Percentiles rank a stretch among this genome's conserved stretches.
phyloP scores from a whole-genome alignment of 192 early-diverging fungal species.

The Coemansia sp. region DNA sequence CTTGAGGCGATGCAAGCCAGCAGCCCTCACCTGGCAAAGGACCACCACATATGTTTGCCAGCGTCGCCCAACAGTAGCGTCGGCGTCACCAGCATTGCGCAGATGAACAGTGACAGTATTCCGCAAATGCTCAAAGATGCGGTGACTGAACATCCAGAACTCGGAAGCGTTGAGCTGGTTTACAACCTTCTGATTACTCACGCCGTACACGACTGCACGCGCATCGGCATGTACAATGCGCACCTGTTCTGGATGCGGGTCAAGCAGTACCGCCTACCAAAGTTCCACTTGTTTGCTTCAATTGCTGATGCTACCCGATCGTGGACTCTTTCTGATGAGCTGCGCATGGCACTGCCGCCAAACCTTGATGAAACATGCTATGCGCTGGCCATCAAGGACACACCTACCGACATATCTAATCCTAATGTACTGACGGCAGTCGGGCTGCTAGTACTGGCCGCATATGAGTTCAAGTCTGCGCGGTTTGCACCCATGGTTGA shows the following conservation, averaged over 20 bases:
- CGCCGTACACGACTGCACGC: constrained; percentile 53
- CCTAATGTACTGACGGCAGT: constrained; percentile 27
- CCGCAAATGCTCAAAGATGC: constrained; percentile 41
- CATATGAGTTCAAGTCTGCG: constrained; percentile 56
- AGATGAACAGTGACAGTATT: constrained; percentile 50
- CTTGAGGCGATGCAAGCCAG: constrained; percentile 14
- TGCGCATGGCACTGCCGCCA: constrained; percentile 44
- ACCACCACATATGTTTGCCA: constrained; percentile 5
- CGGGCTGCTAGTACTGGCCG: constrained; percentile 38
- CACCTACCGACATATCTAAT: constrained; percentile 17
- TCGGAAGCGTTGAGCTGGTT: constrained; percentile 50
- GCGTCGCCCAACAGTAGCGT: constrained; percentile 12
- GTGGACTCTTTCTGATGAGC: constrained; percentile 51
- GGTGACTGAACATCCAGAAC: constrained; percentile 44
- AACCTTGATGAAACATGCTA: constrained; percentile 54
- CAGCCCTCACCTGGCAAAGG: constrained; percentile 18
- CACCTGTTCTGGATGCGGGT: constrained; percentile 55
- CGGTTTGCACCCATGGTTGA: constrained; percentile 54
- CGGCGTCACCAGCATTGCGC: constrained; percentile 19
- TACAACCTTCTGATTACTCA: constrained; percentile 55
- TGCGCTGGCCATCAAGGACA: constrained; percentile 30
- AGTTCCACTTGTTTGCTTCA: constrained; percentile 42
- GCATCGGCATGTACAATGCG: constrained; percentile 49
- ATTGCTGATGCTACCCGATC: constrained; percentile 54
- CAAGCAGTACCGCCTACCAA: constrained; percentile 42